Percentiles rank a stretch among this genome's conserved stretches.
Evolutionary conservation across 257 asterid genomes (phyloP).

Genomic region (Rubia yunnanensis): DNA sequence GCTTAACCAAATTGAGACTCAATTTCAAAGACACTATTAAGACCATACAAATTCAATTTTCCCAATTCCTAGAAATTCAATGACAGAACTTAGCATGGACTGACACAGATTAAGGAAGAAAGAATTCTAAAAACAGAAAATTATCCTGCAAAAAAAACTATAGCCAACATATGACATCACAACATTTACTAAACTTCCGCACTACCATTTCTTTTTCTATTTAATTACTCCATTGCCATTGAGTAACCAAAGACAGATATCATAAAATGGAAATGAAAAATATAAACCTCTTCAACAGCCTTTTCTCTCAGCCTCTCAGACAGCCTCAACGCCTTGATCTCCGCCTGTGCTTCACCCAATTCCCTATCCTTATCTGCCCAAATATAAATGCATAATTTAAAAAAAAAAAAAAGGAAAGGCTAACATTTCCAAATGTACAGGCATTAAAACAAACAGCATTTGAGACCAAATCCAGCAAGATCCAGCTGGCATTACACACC

Average conservation of each 20-base stretch:
- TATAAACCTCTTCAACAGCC: conserved; percentile 87
- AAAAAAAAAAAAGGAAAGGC: conserved; percentile 8
- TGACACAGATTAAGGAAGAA: neutral
- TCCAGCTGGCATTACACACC: conserved; percentile 70
- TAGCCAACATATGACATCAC: conserved; percentile 1
- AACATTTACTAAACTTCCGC: neutral
- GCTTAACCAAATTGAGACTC: neutral
- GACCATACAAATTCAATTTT: neutral
- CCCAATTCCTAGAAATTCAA: neutral
- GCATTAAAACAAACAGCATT: conserved; percentile 21
- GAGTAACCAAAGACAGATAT: neutral
- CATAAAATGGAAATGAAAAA: conserved; percentile 6
- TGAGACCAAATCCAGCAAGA: conserved; percentile 47
- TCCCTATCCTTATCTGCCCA: conserved; percentile 79
- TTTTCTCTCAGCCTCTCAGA: conserved; percentile 81
- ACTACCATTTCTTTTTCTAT: neutral
- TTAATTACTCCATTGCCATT: neutral
- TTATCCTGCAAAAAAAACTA: neutral
- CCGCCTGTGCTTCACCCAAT: conserved; percentile 76
- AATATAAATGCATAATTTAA: neutral
- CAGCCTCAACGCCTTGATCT: conserved; percentile 70
- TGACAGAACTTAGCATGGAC: neutral
- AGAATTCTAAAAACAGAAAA: conserved; percentile 4
- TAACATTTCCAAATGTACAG: conserved; percentile 5
- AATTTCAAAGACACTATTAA: neutral